Evolutionary conservation across 345 rosid genomes (phyloP).

Genomic region (Hibiscus tridactylites): DNA sequence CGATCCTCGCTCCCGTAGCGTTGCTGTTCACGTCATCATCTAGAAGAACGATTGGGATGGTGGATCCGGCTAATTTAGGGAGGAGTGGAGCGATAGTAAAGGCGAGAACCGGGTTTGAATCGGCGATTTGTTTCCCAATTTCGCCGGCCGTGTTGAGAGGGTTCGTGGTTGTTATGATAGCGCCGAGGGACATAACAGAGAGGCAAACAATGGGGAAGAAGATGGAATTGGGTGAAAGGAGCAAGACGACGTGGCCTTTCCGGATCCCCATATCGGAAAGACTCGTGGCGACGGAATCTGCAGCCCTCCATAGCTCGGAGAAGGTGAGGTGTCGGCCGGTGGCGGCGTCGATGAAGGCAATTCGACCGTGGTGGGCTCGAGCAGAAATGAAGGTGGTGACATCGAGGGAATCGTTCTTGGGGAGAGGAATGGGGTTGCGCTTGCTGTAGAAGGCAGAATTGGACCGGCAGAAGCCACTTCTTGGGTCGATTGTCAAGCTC

Average conservation of each 20-base stretch:
- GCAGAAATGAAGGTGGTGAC: slow-evolving; percentile 78
- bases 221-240: slow-evolving; percentile 85
- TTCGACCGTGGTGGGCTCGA: slow-evolving; percentile 59
- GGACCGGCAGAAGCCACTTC: slow-evolving; percentile 63
- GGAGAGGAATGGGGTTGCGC: slow-evolving; percentile 49
- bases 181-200: slow-evolving; percentile 91
- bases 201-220: slow-evolving; percentile 83
- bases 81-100: slow-evolving; percentile 53
- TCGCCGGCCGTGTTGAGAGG: slow-evolving; percentile 74
- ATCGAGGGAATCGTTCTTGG: slow-evolving; percentile 47
- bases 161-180: slow-evolving; percentile 75
- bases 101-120: slow-evolving; percentile 63
- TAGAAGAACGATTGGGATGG: slow-evolving; percentile 51
- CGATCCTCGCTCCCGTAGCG: slow-evolving; percentile 15
- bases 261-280: slow-evolving; percentile 66
- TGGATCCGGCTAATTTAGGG: slow-evolving; percentile 44
- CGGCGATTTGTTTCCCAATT: slow-evolving; percentile 54
- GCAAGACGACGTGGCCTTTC: slow-evolving; percentile 73
- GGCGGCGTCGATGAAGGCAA: slow-evolving; percentile 80
- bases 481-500: slow-evolving; percentile 20
- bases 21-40: slow-evolving; percentile 21
- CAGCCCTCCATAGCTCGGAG: slow-evolving; percentile 63
- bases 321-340: slow-evolving; percentile 59
- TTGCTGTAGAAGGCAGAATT: slow-evolving; percentile 62
- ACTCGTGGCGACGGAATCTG: slow-evolving; percentile 51